Percentiles rank a stretch among this genome's conserved stretches.
Conservation (phyloP, 257 asterid genomes). For the Euphrasia confusa region DNA sequence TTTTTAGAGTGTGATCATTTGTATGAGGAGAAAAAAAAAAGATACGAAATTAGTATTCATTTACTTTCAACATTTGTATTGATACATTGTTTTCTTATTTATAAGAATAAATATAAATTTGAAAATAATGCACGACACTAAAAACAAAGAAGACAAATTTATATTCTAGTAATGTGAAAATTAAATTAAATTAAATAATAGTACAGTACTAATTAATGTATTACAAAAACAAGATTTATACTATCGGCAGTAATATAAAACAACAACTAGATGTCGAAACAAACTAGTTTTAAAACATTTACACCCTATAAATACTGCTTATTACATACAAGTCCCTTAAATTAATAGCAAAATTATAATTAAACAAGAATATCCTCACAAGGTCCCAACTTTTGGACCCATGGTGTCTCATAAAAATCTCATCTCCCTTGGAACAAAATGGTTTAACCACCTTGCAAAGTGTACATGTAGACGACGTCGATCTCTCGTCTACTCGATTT, state of each 20-base stretch:
- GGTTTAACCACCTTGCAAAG: constrained; percentile 2
- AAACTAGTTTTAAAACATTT: neutral
- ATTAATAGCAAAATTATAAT: neutral
- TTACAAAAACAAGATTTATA: too few relatives aligned
- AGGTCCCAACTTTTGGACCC: constrained; percentile 21
- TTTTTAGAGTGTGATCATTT: too few relatives aligned
- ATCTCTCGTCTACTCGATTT: constrained; percentile 6
- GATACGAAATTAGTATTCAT: too few relatives aligned
- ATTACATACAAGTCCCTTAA: neutral
- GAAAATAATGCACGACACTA: too few relatives aligned
- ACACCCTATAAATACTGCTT: constrained; percentile 16
- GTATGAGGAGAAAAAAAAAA: too few relatives aligned
- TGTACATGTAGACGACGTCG: neutral
- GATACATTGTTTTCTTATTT: too few relatives aligned
- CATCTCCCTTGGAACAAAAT: constrained; percentile 16
- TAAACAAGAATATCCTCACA: constrained; percentile 16
- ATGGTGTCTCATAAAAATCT: constrained; percentile 12
- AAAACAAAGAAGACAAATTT: too few relatives aligned
- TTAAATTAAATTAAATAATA: too few relatives aligned
- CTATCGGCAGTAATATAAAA: neutral
- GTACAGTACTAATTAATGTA: too few relatives aligned
- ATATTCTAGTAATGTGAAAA: too few relatives aligned
- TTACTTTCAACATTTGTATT: too few relatives aligned
- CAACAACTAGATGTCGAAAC: neutral
- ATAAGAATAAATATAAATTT: too few relatives aligned